Percentiles rank a stretch among this genome's conserved stretches.
These are phyloP conservation scores for Fremontodendron californicum DNA, from an alignment of 345 rosid genomes.

Conservation along the genomic window DNA sequence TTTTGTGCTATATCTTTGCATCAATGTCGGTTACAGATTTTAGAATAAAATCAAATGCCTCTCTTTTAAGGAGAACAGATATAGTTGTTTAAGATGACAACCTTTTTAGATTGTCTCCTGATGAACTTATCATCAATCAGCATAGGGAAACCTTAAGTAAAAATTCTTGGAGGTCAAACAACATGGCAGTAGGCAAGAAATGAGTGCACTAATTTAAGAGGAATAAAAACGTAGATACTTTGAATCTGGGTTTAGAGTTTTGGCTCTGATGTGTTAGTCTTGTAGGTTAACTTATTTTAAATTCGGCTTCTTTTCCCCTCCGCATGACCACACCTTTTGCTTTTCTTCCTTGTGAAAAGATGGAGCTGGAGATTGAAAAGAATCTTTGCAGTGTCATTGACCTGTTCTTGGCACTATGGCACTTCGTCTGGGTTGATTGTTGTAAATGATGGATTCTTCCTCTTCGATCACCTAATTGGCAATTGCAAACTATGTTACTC, in stretches of 20 bases:
- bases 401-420: neutral
- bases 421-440: neutral
- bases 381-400: neutral
- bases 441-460: neutral
- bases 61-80: neutral
- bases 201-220: neutral
- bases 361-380: neutral
- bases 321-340: neutral
- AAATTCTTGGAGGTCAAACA: neutral
- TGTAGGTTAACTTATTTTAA: neutral
- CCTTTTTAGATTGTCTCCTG: neutral
- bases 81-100: neutral
- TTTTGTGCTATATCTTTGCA: neutral
- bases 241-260: neutral
- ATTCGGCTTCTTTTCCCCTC: neutral
- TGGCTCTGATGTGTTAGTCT: neutral
- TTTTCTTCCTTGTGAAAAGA: neutral
- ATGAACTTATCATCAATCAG: neutral
- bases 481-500: too few species aligned
- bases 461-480: neutral
- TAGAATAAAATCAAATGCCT: neutral
- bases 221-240: neutral
- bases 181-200: neutral
- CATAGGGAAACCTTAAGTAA: neutral
- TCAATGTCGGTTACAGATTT: neutral